A percentile compares a stretch with the other conserved stretches of the same genome.
These are phyloP conservation scores for Viola odorata DNA, from an alignment of 345 rosid species.

Conservation along the genomic window DNA sequence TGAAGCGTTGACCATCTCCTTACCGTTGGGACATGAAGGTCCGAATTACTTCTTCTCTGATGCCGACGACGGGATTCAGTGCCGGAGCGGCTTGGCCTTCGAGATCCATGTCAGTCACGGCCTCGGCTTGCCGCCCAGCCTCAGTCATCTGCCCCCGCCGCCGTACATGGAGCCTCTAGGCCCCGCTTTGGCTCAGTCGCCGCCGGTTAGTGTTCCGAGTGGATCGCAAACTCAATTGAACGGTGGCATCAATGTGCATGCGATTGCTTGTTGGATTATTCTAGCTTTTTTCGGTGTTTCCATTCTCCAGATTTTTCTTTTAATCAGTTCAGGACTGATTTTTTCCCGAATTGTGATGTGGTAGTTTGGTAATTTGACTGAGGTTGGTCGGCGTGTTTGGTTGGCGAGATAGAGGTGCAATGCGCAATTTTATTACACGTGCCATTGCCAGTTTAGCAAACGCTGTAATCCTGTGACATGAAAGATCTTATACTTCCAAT, in stretches of 20 bases:
- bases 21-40: slow-evolving; percentile 47
- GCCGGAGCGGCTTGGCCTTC: slow-evolving; percentile 53
- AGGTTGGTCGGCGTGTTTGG: too few species aligned
- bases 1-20: slow-evolving; percentile 27
- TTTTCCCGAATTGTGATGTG: too few species aligned
- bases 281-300: not conserved
- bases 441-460: too few species aligned
- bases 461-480: too few species aligned
- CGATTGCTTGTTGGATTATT: slow-evolving; percentile 13
- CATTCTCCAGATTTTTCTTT: too few species aligned
- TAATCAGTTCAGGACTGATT: too few species aligned
- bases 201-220: slow-evolving; percentile 26
- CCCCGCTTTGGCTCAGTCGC: slow-evolving; percentile 25
- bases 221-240: slow-evolving; percentile 17
- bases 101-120: slow-evolving; percentile 47
- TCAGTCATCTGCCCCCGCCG: slow-evolving; percentile 68
- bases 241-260: slow-evolving; percentile 13
- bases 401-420: too few species aligned
- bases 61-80: slow-evolving; percentile 46
- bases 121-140: slow-evolving; percentile 58
- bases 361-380: too few species aligned
- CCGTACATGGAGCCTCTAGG: slow-evolving; percentile 46
- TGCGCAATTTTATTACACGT: too few species aligned
- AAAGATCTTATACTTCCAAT: too few species aligned
- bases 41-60: slow-evolving; percentile 55